Evolutionary conservation across 805 yeast species (phyloP).

Genomic region (Starmerella cellae): DNA sequence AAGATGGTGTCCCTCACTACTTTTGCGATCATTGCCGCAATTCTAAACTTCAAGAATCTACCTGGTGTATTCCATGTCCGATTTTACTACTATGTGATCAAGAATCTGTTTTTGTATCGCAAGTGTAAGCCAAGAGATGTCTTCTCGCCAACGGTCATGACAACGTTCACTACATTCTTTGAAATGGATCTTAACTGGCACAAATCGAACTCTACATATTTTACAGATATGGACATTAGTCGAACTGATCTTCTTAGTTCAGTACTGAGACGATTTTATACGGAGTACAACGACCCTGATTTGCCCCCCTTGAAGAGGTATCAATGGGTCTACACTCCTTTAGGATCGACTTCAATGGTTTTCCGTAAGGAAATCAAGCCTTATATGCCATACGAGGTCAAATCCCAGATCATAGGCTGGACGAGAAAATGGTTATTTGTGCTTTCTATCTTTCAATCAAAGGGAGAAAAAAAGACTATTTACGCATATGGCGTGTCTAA

Average conservation of each 20-base stretch:
- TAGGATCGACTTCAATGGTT: constrained; percentile 54
- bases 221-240: constrained; percentile 65
- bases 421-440: constrained; percentile 77
- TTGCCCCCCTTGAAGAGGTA: constrained; percentile 22
- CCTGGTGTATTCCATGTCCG: constrained; percentile 56
- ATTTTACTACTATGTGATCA: constrained; percentile 40
- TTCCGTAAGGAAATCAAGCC: constrained; percentile 66
- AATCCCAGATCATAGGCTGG: constrained; percentile 61
- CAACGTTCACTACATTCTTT: constrained; percentile 53
- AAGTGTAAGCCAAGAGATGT: constrained; percentile 5
- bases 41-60: constrained; percentile 45
- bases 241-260: constrained; percentile 50
- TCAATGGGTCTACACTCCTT: constrained; percentile 53
- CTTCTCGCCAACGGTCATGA: constrained; percentile 11
- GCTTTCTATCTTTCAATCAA: constrained; percentile 41
- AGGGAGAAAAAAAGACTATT: constrained; percentile 20
- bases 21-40: constrained; percentile 15
- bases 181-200: constrained; percentile 82
- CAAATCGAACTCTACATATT: constrained; percentile 78
- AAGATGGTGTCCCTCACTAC: constrained; percentile 6
- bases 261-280: constrained; percentile 45
- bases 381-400: constrained; percentile 43
- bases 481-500: constrained; percentile 58
- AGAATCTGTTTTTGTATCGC: constrained; percentile 30
- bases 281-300: constrained; percentile 30